Base-by-base conservation (phyloP, 1,284 basidiomycete species). In the Tetrapyrgos nigripes region DNA sequence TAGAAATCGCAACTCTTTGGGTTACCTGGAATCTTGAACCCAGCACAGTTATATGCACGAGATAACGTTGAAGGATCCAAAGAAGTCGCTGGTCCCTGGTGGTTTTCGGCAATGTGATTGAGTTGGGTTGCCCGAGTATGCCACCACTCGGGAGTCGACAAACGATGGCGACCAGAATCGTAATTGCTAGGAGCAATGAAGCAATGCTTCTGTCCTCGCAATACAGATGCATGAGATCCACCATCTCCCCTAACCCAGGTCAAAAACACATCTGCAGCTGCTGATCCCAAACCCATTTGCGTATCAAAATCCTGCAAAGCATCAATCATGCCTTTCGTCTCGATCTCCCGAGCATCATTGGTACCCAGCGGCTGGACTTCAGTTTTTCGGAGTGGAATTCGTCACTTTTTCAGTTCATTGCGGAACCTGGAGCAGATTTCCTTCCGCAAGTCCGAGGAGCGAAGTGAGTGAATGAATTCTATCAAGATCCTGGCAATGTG, bases 141-240 rank as follows among this genome's bases (percentile, higher is more conserved):
- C 63, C 63, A 64, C 4, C 55, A 33, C 26, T 64, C 60, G 1
- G 60, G 63, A 0, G 60, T 58, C 0, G 55, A 2, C 13, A 64
- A 47, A 3, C 21, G 50, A 26, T 44, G 35, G 54, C 26, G 56
- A 53, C 19, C 26, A 24, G 40, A 27, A 26, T 46, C 4, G 37
- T 28, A 0, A 53, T 49, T 23, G 43, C 31, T 24, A 54, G 57
- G n/a, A 21, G 33, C 6, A 64, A 45, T 1, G 45, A 52, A 14
- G 55, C 33, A 2, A 60, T 13, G 45, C 4, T 23, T 31, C 21
- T 52, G 33, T 1, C 45, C 24, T 10, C 50, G 21, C 43, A 47
- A 46, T 1, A 47, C 2, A 8, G 48, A 50, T 4, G 26, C 48
- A 29, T 50, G 48, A 29, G 48, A 28, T 6, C 48, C 48, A 29